Base-by-base conservation (phyloP, 2,329 filamentous ascomycete genomes). In the Penicillium griseofulvum region DNA sequence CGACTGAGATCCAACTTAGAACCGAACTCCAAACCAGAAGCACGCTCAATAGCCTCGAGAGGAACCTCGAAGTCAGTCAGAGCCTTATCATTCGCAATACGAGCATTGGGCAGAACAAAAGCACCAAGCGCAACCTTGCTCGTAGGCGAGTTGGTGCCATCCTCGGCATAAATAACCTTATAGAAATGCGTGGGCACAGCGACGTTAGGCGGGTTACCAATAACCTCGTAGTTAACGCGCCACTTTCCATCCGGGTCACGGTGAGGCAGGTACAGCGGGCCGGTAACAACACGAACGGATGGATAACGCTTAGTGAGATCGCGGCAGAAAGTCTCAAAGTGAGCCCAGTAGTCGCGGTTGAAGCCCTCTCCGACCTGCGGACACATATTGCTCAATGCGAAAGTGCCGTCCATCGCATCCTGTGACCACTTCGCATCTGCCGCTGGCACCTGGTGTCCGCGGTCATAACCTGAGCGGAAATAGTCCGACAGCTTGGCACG, bases 141-240 rank as follows among this genome's bases (percentile, higher is more conserved):
- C 10, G 72, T 75, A 26, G 81, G 81, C 22, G 65, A 69, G 10
- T 70, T 74, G 1, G 75, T 77, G 4, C 88, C 89, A 68, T 96
- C 91, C 77, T 99, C 94, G 26, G 90, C 94, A 68, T 94, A 96
- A 65, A 99, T 94, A 69, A 99, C 91, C 80, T 99, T 99, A 83
- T 96, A 99, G 78, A 99, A 99, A 75, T 99, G 94, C 22, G 94
- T 99, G 3, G 94, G 94, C 50, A 99, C 94, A 26, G 94, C 92
- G 52, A 99, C 89, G 68, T 91, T 95, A 8, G 94, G 93, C 62
- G 94, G 94, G 71, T 82, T 88, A 37, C 94, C 94, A 65, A 99
- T 96, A 56, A 99, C 88, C 78, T 99, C 94, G 78, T 99, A 97
- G 58, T 82, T 87, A 55, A 97, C 91, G 64, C 91, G 88, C 91